Conservation (phyloP, 73 alveolate genomes). For the Symbiodinium natans region DNA sequence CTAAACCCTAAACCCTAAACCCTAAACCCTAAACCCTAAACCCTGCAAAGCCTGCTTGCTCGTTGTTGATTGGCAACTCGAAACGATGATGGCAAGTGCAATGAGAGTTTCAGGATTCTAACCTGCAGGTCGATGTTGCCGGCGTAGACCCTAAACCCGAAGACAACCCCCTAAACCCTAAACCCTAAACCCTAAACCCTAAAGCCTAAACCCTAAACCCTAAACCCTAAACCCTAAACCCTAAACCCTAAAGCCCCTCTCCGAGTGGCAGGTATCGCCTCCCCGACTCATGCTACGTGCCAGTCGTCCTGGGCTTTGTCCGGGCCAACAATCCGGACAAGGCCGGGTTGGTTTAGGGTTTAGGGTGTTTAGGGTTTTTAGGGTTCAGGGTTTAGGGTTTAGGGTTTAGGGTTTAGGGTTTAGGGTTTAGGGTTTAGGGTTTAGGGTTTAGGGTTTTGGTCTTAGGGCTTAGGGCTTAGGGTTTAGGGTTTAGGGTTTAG, state of each 20-base stretch:
- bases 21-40: too few species aligned
- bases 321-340: conserved; percentile 60
- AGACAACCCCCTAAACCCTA: not conserved
- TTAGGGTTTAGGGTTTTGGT: not conserved
- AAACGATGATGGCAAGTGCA: too few species aligned
- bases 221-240: not conserved
- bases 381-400: too few species aligned
- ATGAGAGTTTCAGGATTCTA: too few species aligned
- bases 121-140: too few species aligned
- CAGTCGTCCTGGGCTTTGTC: conserved; percentile 63
- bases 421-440: not conserved
- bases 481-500: not conserved
- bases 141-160: not conserved
- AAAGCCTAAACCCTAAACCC: not conserved
- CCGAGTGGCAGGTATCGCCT: conserved; percentile 22
- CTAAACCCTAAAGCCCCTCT: not conserved
- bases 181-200: not conserved
- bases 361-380: too few species aligned
- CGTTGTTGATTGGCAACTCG: too few species aligned
- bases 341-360: not conserved
- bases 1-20: too few species aligned
- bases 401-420: not conserved
- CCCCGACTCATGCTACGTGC: conserved; percentile 59
- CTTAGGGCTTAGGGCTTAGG: not conserved
- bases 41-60: too few species aligned